Evolutionary conservation across 148 eudicot species (phyloP).

Genomic region (Pharnaceum exiguum): DNA sequence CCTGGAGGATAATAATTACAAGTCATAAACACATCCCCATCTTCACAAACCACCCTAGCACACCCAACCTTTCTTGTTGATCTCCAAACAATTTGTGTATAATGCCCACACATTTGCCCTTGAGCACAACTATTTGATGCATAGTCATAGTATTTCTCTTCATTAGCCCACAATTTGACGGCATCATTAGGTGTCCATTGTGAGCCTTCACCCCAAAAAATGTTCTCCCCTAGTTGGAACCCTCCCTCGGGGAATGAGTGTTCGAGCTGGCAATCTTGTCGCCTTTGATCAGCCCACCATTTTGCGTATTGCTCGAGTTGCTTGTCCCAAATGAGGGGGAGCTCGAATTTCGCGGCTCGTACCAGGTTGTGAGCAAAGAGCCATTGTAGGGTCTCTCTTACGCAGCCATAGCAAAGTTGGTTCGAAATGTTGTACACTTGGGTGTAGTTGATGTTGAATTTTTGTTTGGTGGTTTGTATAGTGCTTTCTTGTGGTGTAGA

Average conservation of each 20-base stretch:
- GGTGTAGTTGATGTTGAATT: constrained; percentile 11
- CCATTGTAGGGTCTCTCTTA: constrained; percentile 52
- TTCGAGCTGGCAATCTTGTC: constrained; percentile 38
- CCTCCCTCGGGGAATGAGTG: constrained; percentile 71
- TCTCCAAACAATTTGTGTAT: constrained; percentile 82
- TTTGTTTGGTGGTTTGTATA: constrained; percentile 10
- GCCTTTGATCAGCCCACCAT: constrained; percentile 71
- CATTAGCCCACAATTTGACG: constrained; percentile 59
- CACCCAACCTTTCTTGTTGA: constrained; percentile 61
- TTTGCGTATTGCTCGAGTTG: constrained; percentile 54
- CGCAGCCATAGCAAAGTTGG: constrained; percentile 63
- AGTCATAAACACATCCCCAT: constrained; percentile 80
- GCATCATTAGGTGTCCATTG: constrained; percentile 59
- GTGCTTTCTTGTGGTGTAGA: too few species aligned
- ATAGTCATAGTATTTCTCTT: constrained; percentile 68
- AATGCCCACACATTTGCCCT: constrained; percentile 73
- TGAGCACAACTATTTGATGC: constrained; percentile 41
- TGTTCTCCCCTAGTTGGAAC: constrained; percentile 70
- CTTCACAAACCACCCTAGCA: constrained; percentile 66
- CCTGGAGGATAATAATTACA: constrained; percentile 83
- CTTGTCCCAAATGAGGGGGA: constrained; percentile 54
- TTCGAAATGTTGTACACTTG: constrained; percentile 52
- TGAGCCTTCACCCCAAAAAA: constrained; percentile 69
- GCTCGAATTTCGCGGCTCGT: constrained; percentile 57
- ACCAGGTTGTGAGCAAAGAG: constrained; percentile 58